Evolutionary conservation across 2,329 filamentous ascomycete species (phyloP), one percentile per base, ranked within the genome.

Genomic region (Botrytis galanthina): DNA sequence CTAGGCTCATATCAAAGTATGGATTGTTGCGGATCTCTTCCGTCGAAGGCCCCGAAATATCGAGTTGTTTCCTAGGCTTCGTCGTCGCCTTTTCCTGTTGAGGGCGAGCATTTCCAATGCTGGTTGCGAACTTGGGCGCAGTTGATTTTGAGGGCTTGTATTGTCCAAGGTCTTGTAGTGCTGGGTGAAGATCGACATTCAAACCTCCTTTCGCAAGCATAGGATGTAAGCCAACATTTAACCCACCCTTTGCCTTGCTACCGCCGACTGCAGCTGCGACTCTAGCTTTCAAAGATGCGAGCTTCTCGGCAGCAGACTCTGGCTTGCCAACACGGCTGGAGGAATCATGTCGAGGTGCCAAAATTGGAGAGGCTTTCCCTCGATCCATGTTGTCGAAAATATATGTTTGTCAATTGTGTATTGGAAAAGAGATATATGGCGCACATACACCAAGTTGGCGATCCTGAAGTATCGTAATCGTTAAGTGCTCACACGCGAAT

Each of bases 231-330:
- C 86, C 71, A 83, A 82, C 39, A 83, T 82, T 70, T 83, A 84
- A 57, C 82, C 84, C 76, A 81, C 78, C 74, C 79, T 75, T 84
- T 75, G 85, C 88, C 82, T 82, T 84, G 82, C 77, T 84, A 80
- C 84, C 85, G 44, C 84, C 85, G 64, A 93, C 92, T 71, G 93
- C 92, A 68, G 92, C 92, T 66, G 92, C 92, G 20, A 96, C 92
- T 78, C 93, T 88, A 37, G 93, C 93, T 82, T 92, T 95, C 80
- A 97, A 87, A 61, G 92, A 91, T 66, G 93, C 93, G 76, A 95
- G 85, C 76, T 89, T 86, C 82, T 93, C 86, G 80, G 91, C 86
- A 76, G 88, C 85, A 29, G 87, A 86, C 76, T 89, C 84, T 64
- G 86, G 78, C 78, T 90, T 86, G 79, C 88, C 85, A 46, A 90